These are phyloP conservation scores for Fusarium gaditjirri DNA, from an alignment of 2,329 filamentous ascomycete genomes.

Conservation along the genomic window DNA sequence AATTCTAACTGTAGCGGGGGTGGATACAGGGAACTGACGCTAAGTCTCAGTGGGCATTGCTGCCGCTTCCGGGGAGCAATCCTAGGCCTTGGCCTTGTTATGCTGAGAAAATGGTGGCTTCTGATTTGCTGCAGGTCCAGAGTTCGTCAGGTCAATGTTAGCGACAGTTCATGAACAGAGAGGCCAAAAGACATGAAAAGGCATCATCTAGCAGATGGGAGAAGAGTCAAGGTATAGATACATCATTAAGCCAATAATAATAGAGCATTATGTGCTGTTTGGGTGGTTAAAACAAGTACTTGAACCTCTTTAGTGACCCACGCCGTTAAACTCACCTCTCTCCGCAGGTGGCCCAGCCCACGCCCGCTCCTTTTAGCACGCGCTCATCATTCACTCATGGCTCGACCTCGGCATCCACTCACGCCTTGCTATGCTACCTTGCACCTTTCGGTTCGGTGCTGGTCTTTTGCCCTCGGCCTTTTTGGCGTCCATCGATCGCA, in stretches of 20 bases:
- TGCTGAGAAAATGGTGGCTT: slow-evolving; percentile 45
- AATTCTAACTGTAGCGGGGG: slow-evolving; percentile 31
- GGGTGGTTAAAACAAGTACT: neutral
- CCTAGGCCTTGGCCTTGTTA: slow-evolving; percentile 5
- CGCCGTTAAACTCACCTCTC: slow-evolving; percentile 8
- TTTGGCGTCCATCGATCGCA: slow-evolving; percentile 33
- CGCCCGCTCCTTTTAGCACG: slow-evolving; percentile 22
- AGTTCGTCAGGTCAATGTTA: slow-evolving; percentile 11
- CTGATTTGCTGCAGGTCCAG: slow-evolving; percentile 38
- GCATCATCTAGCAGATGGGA: neutral
- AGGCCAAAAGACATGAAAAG: neutral
- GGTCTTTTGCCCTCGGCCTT: slow-evolving; percentile 41
- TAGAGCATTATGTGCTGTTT: rapidly evolving
- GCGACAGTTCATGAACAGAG: slow-evolving; percentile 6
- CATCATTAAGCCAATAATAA: neutral
- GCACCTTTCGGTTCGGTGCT: slow-evolving; percentile 4
- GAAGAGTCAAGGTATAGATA: neutral
- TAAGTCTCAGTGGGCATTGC: slow-evolving; percentile 33
- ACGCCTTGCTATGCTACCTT: neutral
- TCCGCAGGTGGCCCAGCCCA: slow-evolving; percentile 4
- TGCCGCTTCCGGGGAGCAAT: slow-evolving; percentile 38
- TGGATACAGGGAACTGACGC: slow-evolving; percentile 32
- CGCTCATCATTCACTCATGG: slow-evolving; percentile 23
- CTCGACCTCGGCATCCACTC: slow-evolving; percentile 38
- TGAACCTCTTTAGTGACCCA: neutral